phyloP scores from a whole-genome alignment of 345 rosid species.

The Anastatica hierochuntica region DNA sequence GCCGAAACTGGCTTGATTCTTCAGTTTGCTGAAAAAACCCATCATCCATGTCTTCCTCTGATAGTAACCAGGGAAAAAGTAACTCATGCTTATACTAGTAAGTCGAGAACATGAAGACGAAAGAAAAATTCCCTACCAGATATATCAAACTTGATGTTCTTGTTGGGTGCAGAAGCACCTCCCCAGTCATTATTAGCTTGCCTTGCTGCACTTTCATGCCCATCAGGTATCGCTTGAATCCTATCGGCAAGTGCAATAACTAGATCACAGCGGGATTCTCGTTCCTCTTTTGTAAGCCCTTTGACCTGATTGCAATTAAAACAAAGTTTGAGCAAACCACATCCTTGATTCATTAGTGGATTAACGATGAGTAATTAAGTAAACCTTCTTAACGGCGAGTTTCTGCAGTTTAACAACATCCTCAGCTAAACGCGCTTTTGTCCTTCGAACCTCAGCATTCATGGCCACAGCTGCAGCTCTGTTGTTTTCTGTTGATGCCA shows the following conservation, averaged over 20 bases:
- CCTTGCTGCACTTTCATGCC: slow-evolving; percentile 23
- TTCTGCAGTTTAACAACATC: slow-evolving; percentile 61
- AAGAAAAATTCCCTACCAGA: no score
- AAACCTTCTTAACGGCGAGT: slow-evolving; percentile 57
- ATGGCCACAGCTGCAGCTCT: slow-evolving; percentile 59
- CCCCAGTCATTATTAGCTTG: slow-evolving; percentile 48
- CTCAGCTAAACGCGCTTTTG: slow-evolving; percentile 57
- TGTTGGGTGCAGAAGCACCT: slow-evolving; percentile 41
- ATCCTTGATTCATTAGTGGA: no score
- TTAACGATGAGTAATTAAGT: no score
- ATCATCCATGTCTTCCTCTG: slow-evolving; percentile 43
- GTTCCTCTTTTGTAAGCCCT: slow-evolving; percentile 62
- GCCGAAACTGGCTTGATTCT: slow-evolving; percentile 60
- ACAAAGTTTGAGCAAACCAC: no score
- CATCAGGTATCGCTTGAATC: slow-evolving; percentile 67
- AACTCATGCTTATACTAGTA: no score
- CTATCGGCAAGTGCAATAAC: slow-evolving; percentile 54
- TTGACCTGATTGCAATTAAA: slow-evolving; percentile 36
- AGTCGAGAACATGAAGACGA: no score
- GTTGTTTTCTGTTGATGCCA: slow-evolving; percentile 44
- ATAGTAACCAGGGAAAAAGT: background rate
- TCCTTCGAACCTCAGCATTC: slow-evolving; percentile 73
- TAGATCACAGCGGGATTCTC: slow-evolving; percentile 43
- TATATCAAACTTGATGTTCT: slow-evolving; percentile 56
- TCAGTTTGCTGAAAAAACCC: slow-evolving; percentile 51